Evolutionary conservation across 2,329 filamentous ascomycete genomes (phyloP).

Genomic region (Fusarium veterinarium): DNA sequence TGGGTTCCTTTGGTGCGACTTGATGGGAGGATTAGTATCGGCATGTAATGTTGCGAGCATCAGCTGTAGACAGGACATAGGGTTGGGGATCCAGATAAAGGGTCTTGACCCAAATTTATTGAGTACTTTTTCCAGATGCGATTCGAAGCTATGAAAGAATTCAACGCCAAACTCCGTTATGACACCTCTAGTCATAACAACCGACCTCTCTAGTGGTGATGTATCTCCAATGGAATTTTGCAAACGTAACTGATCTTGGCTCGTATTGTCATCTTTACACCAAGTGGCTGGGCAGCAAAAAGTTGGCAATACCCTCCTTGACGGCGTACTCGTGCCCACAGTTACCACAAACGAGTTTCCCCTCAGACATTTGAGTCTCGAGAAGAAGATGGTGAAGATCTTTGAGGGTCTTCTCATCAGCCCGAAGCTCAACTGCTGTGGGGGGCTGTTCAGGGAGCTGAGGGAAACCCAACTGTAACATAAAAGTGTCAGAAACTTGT

Average conservation of each 20-base stretch:
- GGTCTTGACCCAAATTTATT: constrained; percentile 19
- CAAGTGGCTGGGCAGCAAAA: constrained; percentile 91
- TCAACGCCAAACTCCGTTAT: constrained; percentile 44
- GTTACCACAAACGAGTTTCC: constrained; percentile 88
- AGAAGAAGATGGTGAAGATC: constrained; percentile 86
- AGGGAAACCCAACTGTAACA: constrained; percentile 79
- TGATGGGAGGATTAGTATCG: constrained; percentile 40
- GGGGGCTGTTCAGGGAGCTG: constrained; percentile 74
- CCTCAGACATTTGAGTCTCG: constrained; percentile 90
- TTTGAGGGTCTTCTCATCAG: constrained; percentile 75
- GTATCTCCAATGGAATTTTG: neutral
- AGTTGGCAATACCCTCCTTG: constrained; percentile 97
- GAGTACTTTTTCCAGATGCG: constrained; percentile 27
- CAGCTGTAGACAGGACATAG: constrained; percentile 35
- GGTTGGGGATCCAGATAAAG: constrained; percentile 15
- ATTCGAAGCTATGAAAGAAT: constrained; percentile 25
- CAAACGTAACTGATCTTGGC: neutral
- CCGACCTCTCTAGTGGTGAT: neutral
- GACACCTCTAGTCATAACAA: constrained; percentile 19
- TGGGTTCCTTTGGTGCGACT: constrained; percentile 43
- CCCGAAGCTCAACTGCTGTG: constrained; percentile 69
- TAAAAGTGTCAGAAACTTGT: constrained; percentile 14
- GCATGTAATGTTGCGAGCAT: constrained; percentile 36
- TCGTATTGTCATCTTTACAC: constrained; percentile 59
- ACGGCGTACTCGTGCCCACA: constrained; percentile 95